Conservation (phyloP, 345 rosid species). For the Kernera saxatilis region DNA sequence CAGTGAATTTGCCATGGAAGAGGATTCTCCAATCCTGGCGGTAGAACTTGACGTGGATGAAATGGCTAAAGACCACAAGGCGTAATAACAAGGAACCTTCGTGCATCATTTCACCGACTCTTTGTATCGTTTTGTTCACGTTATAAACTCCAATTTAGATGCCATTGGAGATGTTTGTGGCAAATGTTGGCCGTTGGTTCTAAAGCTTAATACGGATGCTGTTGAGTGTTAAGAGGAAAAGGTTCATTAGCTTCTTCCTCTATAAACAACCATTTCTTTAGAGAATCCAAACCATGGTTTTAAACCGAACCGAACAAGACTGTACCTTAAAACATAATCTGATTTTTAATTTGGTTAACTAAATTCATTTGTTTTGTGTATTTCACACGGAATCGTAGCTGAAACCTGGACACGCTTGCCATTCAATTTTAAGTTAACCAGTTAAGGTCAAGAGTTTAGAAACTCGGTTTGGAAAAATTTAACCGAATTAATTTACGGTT, state of each 20-base stretch:
- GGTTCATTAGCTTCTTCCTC: constrained; percentile 9
- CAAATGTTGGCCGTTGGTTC: constrained; percentile 12
- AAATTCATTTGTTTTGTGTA: background rate
- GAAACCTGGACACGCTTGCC: background rate
- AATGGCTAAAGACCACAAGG: constrained; percentile 75
- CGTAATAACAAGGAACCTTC: constrained; percentile 24
- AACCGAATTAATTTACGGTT: background rate
- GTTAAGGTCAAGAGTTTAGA: background rate
- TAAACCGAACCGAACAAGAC: constrained; percentile 8
- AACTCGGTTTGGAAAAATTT: background rate
- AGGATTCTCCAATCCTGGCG: constrained; percentile 70
- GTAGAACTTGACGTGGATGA: constrained; percentile 89
- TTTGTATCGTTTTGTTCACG: constrained; percentile 14
- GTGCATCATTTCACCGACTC: background rate
- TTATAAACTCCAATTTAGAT: constrained; percentile 10
- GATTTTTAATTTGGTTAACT: background rate
- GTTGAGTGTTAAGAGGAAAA: constrained; percentile 8
- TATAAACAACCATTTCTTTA: background rate
- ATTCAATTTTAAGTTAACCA: background rate
- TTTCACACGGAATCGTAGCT: background rate
- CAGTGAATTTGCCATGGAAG: constrained; percentile 60
- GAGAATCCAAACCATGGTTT: background rate
- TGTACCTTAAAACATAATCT: background rate
- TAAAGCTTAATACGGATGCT: background rate
- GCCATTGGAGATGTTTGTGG: constrained; percentile 12